Evolutionary conservation across 345 rosid species (phyloP), one percentile per base, ranked within the genome.

Genomic region (Gossypium rotundifolium): DNA sequence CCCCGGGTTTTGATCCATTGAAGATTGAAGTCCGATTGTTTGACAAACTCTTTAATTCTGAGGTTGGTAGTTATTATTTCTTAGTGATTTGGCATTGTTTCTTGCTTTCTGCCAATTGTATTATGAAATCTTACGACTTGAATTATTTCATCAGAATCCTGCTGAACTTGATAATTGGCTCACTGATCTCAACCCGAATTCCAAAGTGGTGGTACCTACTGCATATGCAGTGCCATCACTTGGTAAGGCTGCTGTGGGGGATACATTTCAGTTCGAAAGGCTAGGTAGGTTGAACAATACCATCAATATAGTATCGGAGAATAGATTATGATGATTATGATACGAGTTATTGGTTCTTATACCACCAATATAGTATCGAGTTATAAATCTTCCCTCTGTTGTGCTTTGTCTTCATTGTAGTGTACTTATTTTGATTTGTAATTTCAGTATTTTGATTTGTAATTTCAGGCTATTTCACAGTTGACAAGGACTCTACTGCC

Each of bases 11-110:
- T 70, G 76, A 87, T 64, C 98, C 97, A 38, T 79, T 93, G 77
- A 83, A 81, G 76, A 83, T 91, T 61, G 98, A 93, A 93, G 98
- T 95, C 78, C 88, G 97, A 83, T 87, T 95, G 85, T 95, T 93
- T 73, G 97, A 93, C 66, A 95, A 81, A 77, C 88, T 95, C 70
- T 95, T 95, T 46, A 84, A 86, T 68, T 88, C 93, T 2, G 98
- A 95, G 98, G 99, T 91, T 71, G 66, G 75, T 65, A 40, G 27
- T 64, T 73, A 25, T 63, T 55, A 3, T 77, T 63, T 33, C 55
- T 2, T 59, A 52, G 20, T 48, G 1, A 27, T 73, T 71, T 67
- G 25, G 49, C 22, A 45, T 68, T 51, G 45, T 70, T 55, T 38
- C 2, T 38, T 54, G 17, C 64, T 27, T 65, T 20, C 46, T 42